A percentile compares a stretch with the other conserved stretches of the same genome.
Evolutionary conservation across 73 alveolate species (phyloP).

Genomic region (Tetrahymena malaccensis): DNA sequence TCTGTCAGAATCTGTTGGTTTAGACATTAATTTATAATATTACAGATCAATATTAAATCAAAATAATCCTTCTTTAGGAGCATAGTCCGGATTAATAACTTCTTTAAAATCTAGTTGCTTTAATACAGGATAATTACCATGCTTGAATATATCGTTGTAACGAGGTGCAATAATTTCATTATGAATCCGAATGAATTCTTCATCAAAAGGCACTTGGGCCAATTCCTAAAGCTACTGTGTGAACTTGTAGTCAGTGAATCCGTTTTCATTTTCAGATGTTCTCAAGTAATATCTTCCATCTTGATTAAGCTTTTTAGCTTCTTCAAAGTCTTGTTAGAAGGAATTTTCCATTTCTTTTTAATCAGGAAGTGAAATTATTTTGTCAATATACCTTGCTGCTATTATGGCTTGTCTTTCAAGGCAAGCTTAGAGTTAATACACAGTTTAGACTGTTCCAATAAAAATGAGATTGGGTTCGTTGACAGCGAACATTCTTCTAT

Average conservation of each 20-base stretch:
- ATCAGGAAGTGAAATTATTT: not conserved
- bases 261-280: not conserved
- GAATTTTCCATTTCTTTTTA: not conserved
- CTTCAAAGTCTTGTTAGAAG: not conserved
- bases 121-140: not conserved
- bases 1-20: not conserved
- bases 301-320: not conserved
- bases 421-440: not conserved
- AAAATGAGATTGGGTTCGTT: constrained; percentile 15
- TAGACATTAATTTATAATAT: too few species aligned
- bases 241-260: not conserved
- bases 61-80: not conserved
- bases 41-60: not conserved
- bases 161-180: not conserved
- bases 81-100: not conserved
- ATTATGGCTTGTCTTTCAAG: constrained; percentile 4
- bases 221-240: not conserved
- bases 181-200: not conserved
- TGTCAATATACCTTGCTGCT: not conserved
- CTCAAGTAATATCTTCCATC: not conserved
- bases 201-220: not conserved
- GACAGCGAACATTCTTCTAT: constrained; percentile 9
- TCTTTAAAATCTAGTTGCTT: not conserved
- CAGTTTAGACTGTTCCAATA: constrained; percentile 15
- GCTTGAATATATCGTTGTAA: not conserved